A percentile compares a stretch with the other conserved stretches of the same genome.
phyloP scores from a whole-genome alignment of 192 early-diverging fungal genomes.

The Martensiomyces pterosporus region DNA sequence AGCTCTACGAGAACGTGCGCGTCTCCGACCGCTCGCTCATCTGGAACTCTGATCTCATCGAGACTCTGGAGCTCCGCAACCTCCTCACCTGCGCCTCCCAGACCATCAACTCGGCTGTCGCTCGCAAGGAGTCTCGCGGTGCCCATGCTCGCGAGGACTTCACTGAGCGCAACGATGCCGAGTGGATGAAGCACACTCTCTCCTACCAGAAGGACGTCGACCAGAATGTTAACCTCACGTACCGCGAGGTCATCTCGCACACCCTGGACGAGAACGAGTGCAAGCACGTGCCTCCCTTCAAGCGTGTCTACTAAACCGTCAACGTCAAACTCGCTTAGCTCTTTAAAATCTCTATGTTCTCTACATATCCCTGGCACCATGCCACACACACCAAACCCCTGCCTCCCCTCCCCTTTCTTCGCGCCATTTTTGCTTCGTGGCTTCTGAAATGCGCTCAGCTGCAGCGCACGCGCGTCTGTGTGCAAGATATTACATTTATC shows the following conservation, averaged over 20 bases:
- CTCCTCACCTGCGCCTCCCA: constrained; percentile 92
- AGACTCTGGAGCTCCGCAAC: constrained; percentile 97
- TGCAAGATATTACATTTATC: too few species aligned
- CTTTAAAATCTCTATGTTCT: constrained; percentile 1
- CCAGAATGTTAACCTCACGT: constrained; percentile 69
- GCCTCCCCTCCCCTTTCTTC: too few species aligned
- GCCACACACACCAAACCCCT: not conserved
- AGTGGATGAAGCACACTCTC: constrained; percentile 99
- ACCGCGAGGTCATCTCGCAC: constrained; percentile 73
- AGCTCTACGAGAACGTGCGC: constrained; percentile 76
- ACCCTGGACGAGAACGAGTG: constrained; percentile 94
- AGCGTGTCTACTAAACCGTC: constrained; percentile 72
- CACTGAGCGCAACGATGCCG: constrained; percentile 79
- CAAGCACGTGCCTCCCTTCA: constrained; percentile 83
- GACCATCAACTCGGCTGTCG: constrained; percentile 84
- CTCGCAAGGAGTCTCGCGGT: constrained; percentile 96
- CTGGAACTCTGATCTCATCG: constrained; percentile 98
- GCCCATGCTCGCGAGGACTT: constrained; percentile 98
- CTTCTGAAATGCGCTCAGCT: too few species aligned
- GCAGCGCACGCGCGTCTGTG: too few species aligned
- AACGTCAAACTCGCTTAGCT: not conserved
- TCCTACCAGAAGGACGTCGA: constrained; percentile 86
- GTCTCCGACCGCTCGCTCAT: constrained; percentile 90
- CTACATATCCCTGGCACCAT: too few species aligned
- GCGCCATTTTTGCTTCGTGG: too few species aligned